Conservation (phyloP, 495 filamentous ascomycete species). For the Aspergillus kassunensis region DNA sequence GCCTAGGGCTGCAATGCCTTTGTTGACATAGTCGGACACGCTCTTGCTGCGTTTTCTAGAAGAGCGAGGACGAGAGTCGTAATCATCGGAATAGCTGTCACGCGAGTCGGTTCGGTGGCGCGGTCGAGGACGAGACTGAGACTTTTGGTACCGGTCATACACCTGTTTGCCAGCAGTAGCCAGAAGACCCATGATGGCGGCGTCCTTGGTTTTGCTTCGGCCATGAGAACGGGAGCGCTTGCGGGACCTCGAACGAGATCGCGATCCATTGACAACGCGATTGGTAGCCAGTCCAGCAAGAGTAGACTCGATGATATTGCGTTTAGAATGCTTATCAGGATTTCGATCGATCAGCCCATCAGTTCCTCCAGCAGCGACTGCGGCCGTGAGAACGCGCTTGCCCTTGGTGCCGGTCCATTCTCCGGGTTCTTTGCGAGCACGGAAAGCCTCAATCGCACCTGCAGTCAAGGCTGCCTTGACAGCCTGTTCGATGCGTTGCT, state of each 20-base stretch:
- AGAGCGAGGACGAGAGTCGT: conserved; percentile 23
- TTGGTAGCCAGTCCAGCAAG: conserved; percentile 83
- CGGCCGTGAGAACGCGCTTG: conserved; percentile 81
- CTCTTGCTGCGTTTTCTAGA: conserved; percentile 51
- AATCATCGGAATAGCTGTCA: conserved; percentile 43
- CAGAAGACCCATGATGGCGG: conserved; percentile 71
- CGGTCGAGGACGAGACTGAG: conserved; percentile 53
- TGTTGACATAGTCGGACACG: conserved; percentile 52
- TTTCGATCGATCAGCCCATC: conserved; percentile 71
- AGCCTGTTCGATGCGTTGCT: conserved; percentile 74
- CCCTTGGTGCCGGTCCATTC: conserved; percentile 82
- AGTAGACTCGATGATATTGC: conserved; percentile 67
- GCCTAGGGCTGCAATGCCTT: conserved; percentile 52
- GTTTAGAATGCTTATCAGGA: conserved; percentile 67
- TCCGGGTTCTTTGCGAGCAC: conserved; percentile 77
- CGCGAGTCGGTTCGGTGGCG: conserved; percentile 39
- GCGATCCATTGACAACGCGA: conserved; percentile 70
- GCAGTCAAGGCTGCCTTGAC: conserved; percentile 81
- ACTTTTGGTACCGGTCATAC: conserved; percentile 58
- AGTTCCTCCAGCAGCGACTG: conserved; percentile 77
- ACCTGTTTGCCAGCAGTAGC: conserved; percentile 79
- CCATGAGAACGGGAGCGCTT: conserved; percentile 42
- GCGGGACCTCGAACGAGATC: conserved; percentile 38
- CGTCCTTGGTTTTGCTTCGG: conserved; percentile 51
- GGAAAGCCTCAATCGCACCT: conserved; percentile 84